These are phyloP conservation scores for Fusarium sp. DNA, from an alignment of 2,329 filamentous ascomycete species.

Conservation along the genomic window DNA sequence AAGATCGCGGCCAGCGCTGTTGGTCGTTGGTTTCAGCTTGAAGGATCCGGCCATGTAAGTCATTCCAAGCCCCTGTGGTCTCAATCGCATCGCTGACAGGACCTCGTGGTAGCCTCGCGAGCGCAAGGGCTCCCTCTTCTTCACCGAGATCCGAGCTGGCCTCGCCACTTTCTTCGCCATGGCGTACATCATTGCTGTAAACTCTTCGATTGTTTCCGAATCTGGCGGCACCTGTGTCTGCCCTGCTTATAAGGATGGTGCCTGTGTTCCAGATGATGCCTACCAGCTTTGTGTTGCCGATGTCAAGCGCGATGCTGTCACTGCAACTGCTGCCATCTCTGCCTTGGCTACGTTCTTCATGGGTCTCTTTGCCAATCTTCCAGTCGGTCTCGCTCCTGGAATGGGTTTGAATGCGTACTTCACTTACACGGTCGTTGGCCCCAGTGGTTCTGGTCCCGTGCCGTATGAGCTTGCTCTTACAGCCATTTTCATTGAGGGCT, in stretches of 20 bases:
- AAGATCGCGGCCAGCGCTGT: slow-evolving; percentile 72
- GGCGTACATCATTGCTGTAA: slow-evolving; percentile 66
- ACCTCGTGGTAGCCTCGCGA: slow-evolving; percentile 66
- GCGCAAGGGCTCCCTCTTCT: slow-evolving; percentile 79
- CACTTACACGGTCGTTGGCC: slow-evolving; percentile 77
- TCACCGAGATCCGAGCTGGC: slow-evolving; percentile 86
- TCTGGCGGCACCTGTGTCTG: slow-evolving; percentile 83
- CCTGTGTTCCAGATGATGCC: slow-evolving; percentile 64
- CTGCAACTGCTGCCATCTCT: slow-evolving; percentile 84
- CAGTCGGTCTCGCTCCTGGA: slow-evolving; percentile 55
- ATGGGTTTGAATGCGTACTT: slow-evolving; percentile 86
- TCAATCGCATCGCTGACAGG: not conserved
- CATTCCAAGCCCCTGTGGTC: not conserved
- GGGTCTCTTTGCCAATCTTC: slow-evolving; percentile 82
- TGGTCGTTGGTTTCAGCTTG: slow-evolving; percentile 81
- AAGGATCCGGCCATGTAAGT: slow-evolving; percentile 84
- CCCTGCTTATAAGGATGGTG: slow-evolving; percentile 59
- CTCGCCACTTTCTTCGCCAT: slow-evolving; percentile 81
- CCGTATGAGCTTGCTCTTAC: slow-evolving; percentile 82
- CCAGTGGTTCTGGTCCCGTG: slow-evolving; percentile 77
- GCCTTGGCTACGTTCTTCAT: slow-evolving; percentile 84
- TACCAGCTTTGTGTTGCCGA: slow-evolving; percentile 73
- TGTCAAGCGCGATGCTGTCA: slow-evolving; percentile 82
- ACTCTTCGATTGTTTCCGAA: slow-evolving; percentile 67
- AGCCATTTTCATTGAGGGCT: slow-evolving; percentile 89